Percentiles rank a stretch among this genome's conserved stretches.
Evolutionary conservation across 495 filamentous ascomycete genomes (phyloP).

Genomic region (Penicillium samsonianum): DNA sequence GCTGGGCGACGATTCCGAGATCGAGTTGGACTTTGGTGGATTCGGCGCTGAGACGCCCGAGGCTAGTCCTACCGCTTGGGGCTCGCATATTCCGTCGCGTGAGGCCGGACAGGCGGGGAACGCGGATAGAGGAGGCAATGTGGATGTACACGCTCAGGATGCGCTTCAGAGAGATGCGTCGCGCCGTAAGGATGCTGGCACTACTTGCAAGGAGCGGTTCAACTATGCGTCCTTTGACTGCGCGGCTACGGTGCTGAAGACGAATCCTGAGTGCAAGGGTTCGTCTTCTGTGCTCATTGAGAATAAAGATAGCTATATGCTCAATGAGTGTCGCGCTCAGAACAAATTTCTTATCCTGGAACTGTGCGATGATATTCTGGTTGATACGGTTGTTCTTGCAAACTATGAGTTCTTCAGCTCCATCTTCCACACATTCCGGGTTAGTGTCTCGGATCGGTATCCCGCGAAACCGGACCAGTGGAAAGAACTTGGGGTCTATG

Average conservation of each 20-base stretch:
- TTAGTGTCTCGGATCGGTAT: conserved; percentile 90
- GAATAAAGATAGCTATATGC: conserved; percentile 98
- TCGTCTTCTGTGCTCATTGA: conserved; percentile 86
- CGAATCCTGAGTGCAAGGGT: conserved; percentile 78
- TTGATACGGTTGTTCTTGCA: conserved; percentile 92
- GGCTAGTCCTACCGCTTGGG: conserved; percentile 41
- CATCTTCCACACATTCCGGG: conserved; percentile 85
- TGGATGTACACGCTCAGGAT: conserved; percentile 31
- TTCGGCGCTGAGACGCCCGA: conserved; percentile 53
- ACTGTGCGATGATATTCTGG: conserved; percentile 85
- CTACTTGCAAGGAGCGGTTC: conserved; percentile 91
- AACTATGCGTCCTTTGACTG: conserved; percentile 98
- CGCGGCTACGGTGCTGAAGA: conserved; percentile 90
- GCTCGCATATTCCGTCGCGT: conserved; percentile 34
- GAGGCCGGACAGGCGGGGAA: conserved; percentile 31
- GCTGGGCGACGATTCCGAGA: conserved; percentile 86
- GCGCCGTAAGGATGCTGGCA: conserved; percentile 88
- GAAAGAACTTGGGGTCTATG: conserved; percentile 84
- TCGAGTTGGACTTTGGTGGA: conserved; percentile 83
- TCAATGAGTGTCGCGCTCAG: conserved; percentile 80
- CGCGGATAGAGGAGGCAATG: conserved; percentile 23
- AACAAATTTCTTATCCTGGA: conserved; percentile 96
- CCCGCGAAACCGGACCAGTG: conserved; percentile 90
- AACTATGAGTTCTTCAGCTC: conserved; percentile 99
- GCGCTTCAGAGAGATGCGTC: conserved; percentile 44